phyloP scores from a whole-genome alignment of 2,329 filamentous ascomycete species.

The Cytospora piceae region DNA sequence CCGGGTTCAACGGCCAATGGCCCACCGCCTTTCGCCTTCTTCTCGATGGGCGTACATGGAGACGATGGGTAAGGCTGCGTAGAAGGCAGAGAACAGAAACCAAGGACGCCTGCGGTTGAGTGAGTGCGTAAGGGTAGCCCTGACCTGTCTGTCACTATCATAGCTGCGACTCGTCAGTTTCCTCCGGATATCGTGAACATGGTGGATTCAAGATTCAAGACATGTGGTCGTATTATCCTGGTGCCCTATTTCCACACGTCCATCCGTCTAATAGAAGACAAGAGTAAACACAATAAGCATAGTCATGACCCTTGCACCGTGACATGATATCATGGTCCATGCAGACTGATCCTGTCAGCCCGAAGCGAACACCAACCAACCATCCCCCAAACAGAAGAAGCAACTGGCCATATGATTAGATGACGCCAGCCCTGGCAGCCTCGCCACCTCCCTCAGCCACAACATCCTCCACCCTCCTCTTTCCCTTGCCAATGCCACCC shows the following conservation, averaged over 20 bases:
- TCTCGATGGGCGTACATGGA: neutral
- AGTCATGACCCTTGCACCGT: neutral
- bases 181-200: neutral
- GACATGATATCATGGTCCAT: neutral
- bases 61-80: neutral
- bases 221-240: constrained; percentile 1
- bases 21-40: neutral
- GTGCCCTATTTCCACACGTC: neutral
- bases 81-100: neutral
- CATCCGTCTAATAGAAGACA: neutral
- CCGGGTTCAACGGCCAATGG: neutral
- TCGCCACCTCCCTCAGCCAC: constrained; percentile 62
- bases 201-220: neutral
- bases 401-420: constrained; percentile 39
- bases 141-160: neutral
- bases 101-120: neutral
- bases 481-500: constrained; percentile 65
- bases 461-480: constrained; percentile 61
- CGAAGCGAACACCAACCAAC: neutral
- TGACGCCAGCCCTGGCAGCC: constrained; percentile 61
- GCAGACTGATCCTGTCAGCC: neutral
- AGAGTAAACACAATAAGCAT: neutral
- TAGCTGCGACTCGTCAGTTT: neutral
- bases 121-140: neutral
- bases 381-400: neutral